These are phyloP conservation scores for Collybia mongolica DNA, from an alignment of 768 basidiomycete species.

Conservation along the genomic window DNA sequence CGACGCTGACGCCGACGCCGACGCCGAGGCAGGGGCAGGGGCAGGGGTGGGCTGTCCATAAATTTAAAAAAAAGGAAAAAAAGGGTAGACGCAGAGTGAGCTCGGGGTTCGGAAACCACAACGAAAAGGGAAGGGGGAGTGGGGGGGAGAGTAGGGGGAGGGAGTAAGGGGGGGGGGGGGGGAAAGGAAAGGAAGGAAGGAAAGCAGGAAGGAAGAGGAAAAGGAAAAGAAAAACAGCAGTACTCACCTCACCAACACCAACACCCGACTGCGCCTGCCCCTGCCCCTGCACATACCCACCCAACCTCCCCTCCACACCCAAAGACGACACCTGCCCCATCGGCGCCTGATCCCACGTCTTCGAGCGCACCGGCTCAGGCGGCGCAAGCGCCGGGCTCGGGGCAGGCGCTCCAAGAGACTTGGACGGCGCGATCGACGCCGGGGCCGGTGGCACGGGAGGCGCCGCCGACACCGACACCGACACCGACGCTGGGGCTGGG, in stretches of 20 bases:
- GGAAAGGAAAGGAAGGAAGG: conserved; percentile 2
- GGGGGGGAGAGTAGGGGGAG: too few relatives aligned
- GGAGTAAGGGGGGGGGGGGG: too few relatives aligned
- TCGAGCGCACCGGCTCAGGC: conserved; percentile 12
- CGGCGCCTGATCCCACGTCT: conserved; percentile 9
- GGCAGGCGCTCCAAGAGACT: conserved; percentile 26
- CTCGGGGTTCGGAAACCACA: too few relatives aligned
- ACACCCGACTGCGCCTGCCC: neutral
- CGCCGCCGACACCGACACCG: too few relatives aligned
- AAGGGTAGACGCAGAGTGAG: too few relatives aligned
- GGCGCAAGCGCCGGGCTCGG: conserved; percentile 18
- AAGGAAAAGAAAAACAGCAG: neutral
- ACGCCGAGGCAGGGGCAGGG: too few relatives aligned
- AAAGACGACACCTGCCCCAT: conserved; percentile 8
- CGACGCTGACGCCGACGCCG: too few relatives aligned
- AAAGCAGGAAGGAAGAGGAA: neutral
- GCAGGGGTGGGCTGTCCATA: conserved; percentile 11
- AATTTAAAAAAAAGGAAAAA: too few relatives aligned
- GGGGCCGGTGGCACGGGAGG: conserved; percentile 35
- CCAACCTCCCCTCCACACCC: too few relatives aligned
- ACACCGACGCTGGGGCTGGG: too few relatives aligned
- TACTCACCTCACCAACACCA: too few relatives aligned
- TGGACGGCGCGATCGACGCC: conserved; percentile 10
- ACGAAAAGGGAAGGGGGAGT: too few relatives aligned
- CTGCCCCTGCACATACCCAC: conserved; percentile 15